Evolutionary conservation across 129 eudicot species (phyloP).

Genomic region (Apium graveolens): DNA sequence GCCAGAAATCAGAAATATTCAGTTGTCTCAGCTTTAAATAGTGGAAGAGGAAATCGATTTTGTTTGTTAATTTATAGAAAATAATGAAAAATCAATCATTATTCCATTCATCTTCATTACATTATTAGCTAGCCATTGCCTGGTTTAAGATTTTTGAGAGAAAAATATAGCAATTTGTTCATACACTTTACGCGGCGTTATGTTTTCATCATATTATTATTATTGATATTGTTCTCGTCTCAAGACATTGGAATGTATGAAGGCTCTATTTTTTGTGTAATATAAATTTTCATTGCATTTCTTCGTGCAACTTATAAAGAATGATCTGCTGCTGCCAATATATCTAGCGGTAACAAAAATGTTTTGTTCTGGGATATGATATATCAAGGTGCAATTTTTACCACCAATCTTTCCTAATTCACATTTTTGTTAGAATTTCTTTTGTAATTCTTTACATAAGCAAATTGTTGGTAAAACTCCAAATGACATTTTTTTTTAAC

Average conservation of each 20-base stretch:
- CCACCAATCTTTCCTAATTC: too few species aligned
- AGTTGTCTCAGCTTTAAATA: neutral
- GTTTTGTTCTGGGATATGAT: too few species aligned
- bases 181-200: neutral
- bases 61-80: constrained; percentile 1
- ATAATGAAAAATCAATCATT: constrained; percentile 6
- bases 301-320: neutral
- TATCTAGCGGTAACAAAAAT: too few species aligned
- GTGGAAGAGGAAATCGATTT: neutral
- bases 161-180: neutral
- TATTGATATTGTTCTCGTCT: neutral
- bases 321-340: too few species aligned
- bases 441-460: too few species aligned
- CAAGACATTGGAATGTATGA: neutral
- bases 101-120: constrained; percentile 3
- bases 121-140: neutral
- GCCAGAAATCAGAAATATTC: neutral
- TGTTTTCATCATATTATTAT: neutral
- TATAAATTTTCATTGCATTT: neutral
- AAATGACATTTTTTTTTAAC: too few species aligned
- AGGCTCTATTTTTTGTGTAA: neutral
- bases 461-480: too few species aligned
- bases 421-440: too few species aligned
- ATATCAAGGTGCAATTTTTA: too few species aligned
- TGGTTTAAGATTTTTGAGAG: constrained; percentile 4